These are phyloP conservation scores for Paraconiothyrium sp. DNA, from an alignment of 2,329 filamentous ascomycete species.

Conservation along the genomic window DNA sequence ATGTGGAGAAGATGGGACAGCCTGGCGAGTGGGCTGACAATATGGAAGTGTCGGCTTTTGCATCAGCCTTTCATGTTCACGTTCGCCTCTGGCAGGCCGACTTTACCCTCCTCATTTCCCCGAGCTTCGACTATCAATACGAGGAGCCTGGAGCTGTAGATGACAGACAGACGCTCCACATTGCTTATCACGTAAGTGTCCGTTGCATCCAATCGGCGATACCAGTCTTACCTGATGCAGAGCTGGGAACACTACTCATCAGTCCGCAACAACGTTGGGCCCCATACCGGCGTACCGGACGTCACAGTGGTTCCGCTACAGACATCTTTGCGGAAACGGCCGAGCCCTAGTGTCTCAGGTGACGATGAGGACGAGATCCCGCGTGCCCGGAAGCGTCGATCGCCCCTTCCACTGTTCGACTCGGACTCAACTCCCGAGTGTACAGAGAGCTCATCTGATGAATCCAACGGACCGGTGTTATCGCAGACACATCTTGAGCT, in stretches of 20 bases:
- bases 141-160: constrained; percentile 43
- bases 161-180: constrained; percentile 59
- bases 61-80: constrained; percentile 67
- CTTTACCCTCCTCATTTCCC: constrained; percentile 61
- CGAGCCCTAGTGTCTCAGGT: constrained; percentile 61
- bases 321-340: constrained; percentile 53
- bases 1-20: constrained; percentile 68
- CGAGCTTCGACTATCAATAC: constrained; percentile 44
- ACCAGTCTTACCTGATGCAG: constrained; percentile 50
- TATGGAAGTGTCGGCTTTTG: constrained; percentile 73
- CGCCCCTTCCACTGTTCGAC: constrained; percentile 56
- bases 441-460: constrained; percentile 48
- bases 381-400: constrained; percentile 64
- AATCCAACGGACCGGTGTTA: constrained; percentile 40
- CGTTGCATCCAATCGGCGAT: not conserved
- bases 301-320: constrained; percentile 49
- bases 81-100: constrained; percentile 70
- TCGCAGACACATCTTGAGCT: constrained; percentile 39
- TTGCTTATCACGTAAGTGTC: constrained; percentile 69
- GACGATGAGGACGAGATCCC: constrained; percentile 60
- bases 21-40: constrained; percentile 72
- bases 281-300: constrained; percentile 64
- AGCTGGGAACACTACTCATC: constrained; percentile 74
- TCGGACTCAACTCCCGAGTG: constrained; percentile 50
- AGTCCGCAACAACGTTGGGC: constrained; percentile 68